phyloP scores from a whole-genome alignment of 2,329 filamentous ascomycete species.

The Botryotinia globosa region DNA sequence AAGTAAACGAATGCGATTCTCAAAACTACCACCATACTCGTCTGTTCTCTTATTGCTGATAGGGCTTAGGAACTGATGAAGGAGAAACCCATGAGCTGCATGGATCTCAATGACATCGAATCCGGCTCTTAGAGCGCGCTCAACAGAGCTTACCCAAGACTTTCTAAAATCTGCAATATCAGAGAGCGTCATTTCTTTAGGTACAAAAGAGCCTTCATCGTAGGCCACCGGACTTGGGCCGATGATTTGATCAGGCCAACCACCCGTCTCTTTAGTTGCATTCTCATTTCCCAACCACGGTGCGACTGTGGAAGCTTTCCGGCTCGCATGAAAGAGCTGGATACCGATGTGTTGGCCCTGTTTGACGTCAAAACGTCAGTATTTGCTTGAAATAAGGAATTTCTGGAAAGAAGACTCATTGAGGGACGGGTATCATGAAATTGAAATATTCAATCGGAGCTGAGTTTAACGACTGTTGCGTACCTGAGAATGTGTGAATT shows the following conservation, averaged over 20 bases:
- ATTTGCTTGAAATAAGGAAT: too few species aligned
- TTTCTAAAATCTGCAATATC: constrained; percentile 66
- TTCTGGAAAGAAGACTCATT: too few species aligned
- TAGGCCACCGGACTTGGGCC: constrained; percentile 55
- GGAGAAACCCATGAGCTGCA: constrained; percentile 74
- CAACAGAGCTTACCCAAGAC: constrained; percentile 57
- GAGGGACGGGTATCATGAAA: too few species aligned
- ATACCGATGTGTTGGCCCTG: constrained; percentile 66
- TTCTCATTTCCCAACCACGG: constrained; percentile 61
- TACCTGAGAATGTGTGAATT: constrained; percentile 75
- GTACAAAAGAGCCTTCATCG: constrained; percentile 56
- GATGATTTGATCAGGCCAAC: constrained; percentile 57
- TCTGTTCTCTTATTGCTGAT: constrained; percentile 69
- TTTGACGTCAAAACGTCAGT: too few species aligned
- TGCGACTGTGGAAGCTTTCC: constrained; percentile 61
- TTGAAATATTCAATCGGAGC: too few species aligned
- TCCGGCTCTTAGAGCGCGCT: constrained; percentile 64
- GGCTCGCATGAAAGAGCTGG: constrained; percentile 78
- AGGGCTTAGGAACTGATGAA: constrained; percentile 68
- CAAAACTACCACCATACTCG: constrained; percentile 64
- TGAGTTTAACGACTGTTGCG: too few species aligned
- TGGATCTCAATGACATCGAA: constrained; percentile 76
- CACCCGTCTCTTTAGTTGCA: constrained; percentile 50
- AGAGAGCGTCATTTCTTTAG: constrained; percentile 63
- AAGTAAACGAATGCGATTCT: constrained; percentile 67